phyloP scores from a whole-genome alignment of 345 rosid species.

The Citrus inodora region DNA sequence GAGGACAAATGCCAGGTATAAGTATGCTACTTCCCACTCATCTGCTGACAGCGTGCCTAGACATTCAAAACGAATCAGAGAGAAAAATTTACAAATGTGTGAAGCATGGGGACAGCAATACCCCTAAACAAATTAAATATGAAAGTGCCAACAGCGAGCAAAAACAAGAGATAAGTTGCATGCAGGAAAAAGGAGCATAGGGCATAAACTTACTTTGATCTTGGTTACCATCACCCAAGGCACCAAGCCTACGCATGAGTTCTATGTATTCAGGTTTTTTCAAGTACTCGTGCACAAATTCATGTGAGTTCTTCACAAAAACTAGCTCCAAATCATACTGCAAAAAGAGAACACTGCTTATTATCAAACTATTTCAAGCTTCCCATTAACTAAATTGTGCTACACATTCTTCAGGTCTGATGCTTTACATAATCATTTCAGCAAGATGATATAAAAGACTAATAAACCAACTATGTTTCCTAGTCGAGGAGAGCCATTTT shows the following conservation, averaged over 20 bases:
- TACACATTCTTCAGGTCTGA: neutral
- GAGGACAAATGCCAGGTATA: constrained; percentile 79
- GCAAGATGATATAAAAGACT: neutral
- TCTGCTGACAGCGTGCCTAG: constrained; percentile 85
- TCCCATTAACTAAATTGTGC: neutral
- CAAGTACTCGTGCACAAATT: constrained; percentile 82
- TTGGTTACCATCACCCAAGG: constrained; percentile 90
- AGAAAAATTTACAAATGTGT: neutral
- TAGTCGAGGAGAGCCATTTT: neutral
- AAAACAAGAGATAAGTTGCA: neutral
- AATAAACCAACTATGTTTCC: neutral
- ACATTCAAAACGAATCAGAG: constrained; percentile 1
- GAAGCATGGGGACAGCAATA: neutral
- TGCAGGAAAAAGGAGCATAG: neutral
- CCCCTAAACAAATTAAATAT: neutral
- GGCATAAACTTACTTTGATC: constrained; percentile 61
- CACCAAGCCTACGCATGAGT: constrained; percentile 91
- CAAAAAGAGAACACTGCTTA: constrained; percentile 4
- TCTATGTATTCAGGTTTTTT: constrained; percentile 71
- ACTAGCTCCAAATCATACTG: constrained; percentile 90
- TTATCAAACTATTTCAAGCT: neutral
- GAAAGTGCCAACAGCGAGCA: neutral
- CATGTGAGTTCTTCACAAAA: constrained; percentile 90
- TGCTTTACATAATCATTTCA: neutral
- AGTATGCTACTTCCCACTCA: constrained; percentile 95